Conservation (phyloP, 495 filamentous ascomycete genomes). For the Daldinia childiae region DNA sequence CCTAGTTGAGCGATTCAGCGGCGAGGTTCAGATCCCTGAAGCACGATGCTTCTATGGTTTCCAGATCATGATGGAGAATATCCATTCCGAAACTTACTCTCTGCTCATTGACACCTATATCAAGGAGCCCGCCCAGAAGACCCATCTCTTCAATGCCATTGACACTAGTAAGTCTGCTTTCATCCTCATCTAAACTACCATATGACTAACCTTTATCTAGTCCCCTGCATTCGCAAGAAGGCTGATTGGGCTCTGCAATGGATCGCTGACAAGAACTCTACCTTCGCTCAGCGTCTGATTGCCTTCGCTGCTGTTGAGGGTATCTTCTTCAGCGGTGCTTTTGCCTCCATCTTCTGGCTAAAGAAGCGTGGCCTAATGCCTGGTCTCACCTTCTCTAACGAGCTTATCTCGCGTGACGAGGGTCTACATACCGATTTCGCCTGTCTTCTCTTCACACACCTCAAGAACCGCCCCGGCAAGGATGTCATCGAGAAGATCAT, state of each 20-base stretch:
- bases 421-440: constrained; percentile 99
- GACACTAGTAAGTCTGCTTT: constrained; percentile 78
- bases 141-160: constrained; percentile 96
- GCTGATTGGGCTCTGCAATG: constrained; percentile 96
- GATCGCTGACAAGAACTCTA: constrained; percentile 91
- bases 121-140: constrained; percentile 96
- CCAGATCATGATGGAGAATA: constrained; percentile 99
- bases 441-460: constrained; percentile 93
- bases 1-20: constrained; percentile 95
- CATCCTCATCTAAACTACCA: neutral
- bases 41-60: constrained; percentile 99
- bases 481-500: constrained; percentile 87
- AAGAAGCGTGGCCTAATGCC: constrained; percentile 99
- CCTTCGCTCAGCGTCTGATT: constrained; percentile 93
- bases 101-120: constrained; percentile 99
- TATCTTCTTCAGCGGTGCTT: constrained; percentile 99
- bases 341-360: constrained; percentile 99
- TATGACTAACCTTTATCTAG: constrained; percentile 50
- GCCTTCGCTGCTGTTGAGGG: constrained; percentile 98
- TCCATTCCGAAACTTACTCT: constrained; percentile 99
- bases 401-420: constrained; percentile 99
- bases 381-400: constrained; percentile 98
- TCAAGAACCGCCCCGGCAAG: constrained; percentile 87
- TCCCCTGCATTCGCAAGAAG: constrained; percentile 96
- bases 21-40: constrained; percentile 96